phyloP scores from a whole-genome alignment of 1,139 yeast genomes.

The Taphrina sp. region DNA sequence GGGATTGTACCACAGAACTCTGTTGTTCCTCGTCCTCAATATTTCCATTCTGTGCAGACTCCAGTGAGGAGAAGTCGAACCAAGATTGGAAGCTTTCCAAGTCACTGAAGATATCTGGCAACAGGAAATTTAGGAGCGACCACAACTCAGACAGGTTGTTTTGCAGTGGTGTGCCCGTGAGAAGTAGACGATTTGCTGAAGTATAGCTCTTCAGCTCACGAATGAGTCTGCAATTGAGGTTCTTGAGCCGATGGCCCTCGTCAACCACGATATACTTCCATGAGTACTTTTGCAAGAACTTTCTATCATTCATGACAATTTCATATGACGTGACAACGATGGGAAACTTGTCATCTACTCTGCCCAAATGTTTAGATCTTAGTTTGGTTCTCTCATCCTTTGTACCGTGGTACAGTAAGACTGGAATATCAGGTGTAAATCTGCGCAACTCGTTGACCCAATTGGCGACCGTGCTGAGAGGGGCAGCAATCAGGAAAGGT shows the following conservation, averaged over 20 bases:
- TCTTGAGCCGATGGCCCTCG: constrained; percentile 90
- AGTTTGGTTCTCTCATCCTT: constrained; percentile 55
- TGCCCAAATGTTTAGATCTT: constrained; percentile 45
- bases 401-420: constrained; percentile 63
- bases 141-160: constrained; percentile 35
- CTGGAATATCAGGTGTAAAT: constrained; percentile 72
- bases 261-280: constrained; percentile 93
- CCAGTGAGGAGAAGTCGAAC: constrained; percentile 71
- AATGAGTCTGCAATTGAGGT: constrained; percentile 72
- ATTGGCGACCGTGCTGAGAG: constrained; percentile 79
- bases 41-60: constrained; percentile 41
- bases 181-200: constrained; percentile 61
- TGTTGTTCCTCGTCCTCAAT: constrained; percentile 63
- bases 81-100: constrained; percentile 84
- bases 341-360: constrained; percentile 43
- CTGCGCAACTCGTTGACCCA: constrained; percentile 71
- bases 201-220: constrained; percentile 64
- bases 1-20: constrained; percentile 62
- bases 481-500: constrained; percentile 83
- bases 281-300: constrained; percentile 51
- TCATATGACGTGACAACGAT: constrained; percentile 83
- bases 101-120: constrained; percentile 85
- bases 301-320: constrained; percentile 65
- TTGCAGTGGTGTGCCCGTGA: constrained; percentile 58
- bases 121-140: constrained; percentile 75